phyloP scores from a whole-genome alignment of 108 stramenopile genomes.

The Cyclotella atomus region DNA sequence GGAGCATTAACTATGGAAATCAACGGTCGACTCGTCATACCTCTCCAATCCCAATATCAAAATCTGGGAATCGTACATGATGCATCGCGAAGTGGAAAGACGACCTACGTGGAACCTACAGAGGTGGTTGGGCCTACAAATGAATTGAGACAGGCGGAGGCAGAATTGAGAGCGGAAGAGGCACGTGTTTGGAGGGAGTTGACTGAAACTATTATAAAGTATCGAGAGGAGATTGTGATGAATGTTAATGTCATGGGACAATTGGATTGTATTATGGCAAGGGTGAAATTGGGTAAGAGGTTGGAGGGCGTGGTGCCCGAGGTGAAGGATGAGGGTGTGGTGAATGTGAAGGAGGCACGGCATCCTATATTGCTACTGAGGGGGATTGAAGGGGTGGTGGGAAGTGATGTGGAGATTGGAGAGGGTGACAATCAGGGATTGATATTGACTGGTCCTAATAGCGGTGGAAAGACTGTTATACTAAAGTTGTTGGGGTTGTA shows the following conservation, averaged over 20 bases:
- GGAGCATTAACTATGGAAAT: constrained; percentile 74
- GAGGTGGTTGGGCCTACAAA: constrained; percentile 90
- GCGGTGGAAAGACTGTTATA: constrained; percentile 93
- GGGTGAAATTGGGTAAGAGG: constrained; percentile 70
- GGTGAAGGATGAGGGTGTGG: constrained; percentile 83
- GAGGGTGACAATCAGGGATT: constrained; percentile 76
- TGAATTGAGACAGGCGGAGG: constrained; percentile 77
- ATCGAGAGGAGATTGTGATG: constrained; percentile 52
- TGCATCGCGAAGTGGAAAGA: constrained; percentile 86
- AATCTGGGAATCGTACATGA: constrained; percentile 90
- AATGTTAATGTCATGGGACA: constrained; percentile 67
- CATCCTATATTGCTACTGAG: constrained; percentile 90
- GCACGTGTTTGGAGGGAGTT: constrained; percentile 73
- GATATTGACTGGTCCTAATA: constrained; percentile 92
- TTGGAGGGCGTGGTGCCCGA: constrained; percentile 76
- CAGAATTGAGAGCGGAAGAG: constrained; percentile 78
- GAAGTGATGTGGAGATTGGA: constrained; percentile 87
- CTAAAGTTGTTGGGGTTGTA: constrained; percentile 90
- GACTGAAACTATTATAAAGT: constrained; percentile 60
- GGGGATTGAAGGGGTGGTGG: constrained; percentile 74
- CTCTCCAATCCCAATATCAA: constrained; percentile 58
- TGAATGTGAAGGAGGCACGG: constrained; percentile 75
- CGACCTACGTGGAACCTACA: constrained; percentile 92
- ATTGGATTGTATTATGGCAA: constrained; percentile 79
- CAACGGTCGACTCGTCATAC: constrained; percentile 71